Conservation (phyloP, 805 yeast species). For the Pichia manshurica region DNA sequence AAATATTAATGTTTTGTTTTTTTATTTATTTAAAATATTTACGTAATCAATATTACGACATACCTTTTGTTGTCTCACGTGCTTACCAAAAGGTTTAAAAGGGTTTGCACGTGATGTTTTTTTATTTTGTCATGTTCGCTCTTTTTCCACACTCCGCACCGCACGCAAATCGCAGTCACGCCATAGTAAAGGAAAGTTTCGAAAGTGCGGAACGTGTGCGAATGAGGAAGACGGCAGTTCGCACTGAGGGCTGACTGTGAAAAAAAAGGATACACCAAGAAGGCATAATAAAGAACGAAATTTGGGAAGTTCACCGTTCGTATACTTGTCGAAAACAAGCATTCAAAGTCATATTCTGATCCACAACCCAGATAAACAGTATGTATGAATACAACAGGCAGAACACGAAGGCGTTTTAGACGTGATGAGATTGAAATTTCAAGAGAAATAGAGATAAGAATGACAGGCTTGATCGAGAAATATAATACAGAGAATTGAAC, state of each 20-base stretch:
- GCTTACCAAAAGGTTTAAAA: background rate
- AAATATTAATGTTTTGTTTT: background rate
- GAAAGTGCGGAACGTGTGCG: background rate
- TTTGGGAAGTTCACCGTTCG: no score
- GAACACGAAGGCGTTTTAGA: background rate
- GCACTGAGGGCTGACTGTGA: background rate
- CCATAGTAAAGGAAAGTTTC: background rate
- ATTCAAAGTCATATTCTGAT: constrained; percentile 2
- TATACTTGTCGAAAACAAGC: background rate
- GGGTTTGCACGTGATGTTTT: no score
- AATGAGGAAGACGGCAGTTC: background rate
- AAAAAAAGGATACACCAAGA: background rate
- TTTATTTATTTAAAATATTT: background rate
- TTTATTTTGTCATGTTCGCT: no score
- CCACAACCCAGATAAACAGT: constrained; percentile 9
- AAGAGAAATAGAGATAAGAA: background rate
- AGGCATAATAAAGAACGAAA: background rate
- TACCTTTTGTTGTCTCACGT: background rate
- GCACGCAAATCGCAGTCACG: background rate
- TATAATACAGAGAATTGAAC: no score
- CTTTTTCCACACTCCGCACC: background rate
- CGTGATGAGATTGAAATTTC: background rate
- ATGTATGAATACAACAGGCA: constrained; percentile 1
- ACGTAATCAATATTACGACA: background rate
- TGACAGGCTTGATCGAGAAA: no score